phyloP scores from a whole-genome alignment of 2,329 filamentous ascomycete species.

The Pseudocercospora macadamiae region DNA sequence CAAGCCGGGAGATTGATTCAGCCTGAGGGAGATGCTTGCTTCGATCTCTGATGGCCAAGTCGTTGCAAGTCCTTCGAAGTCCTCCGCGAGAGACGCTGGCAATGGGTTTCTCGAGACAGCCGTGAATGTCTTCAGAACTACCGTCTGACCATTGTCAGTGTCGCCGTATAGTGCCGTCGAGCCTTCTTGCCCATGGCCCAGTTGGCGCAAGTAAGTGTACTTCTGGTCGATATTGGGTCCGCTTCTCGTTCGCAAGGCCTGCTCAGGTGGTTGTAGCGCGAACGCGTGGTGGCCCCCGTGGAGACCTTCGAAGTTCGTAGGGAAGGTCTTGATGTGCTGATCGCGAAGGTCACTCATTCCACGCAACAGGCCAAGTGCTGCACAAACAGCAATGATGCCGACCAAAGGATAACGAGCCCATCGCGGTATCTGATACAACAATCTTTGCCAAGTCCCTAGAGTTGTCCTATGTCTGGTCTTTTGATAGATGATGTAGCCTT shows the following conservation, averaged over 20 bases:
- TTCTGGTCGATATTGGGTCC: slow-evolving; percentile 19
- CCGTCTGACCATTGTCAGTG: slow-evolving; percentile 4
- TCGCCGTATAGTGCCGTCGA: slow-evolving; percentile 21
- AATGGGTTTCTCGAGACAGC: slow-evolving; percentile 14
- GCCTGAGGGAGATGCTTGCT: slow-evolving; percentile 16
- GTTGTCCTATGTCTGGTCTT: too few relatives aligned
- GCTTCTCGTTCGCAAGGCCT: slow-evolving; percentile 12
- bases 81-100: slow-evolving; percentile 1
- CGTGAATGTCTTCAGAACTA: slow-evolving; percentile 23
- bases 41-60: slow-evolving; percentile 29
- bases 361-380: slow-evolving; percentile 12
- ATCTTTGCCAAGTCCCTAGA: slow-evolving; percentile 12
- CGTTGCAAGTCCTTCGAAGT: slow-evolving; percentile 13
- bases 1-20: slow-evolving; percentile 1
- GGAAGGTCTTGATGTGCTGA: slow-evolving; percentile 17
- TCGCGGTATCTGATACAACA: slow-evolving; percentile 8
- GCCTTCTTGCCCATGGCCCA: slow-evolving; percentile 25
- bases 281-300: neutral
- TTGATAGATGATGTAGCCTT: neutral
- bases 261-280: neutral
- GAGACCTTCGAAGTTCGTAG: slow-evolving; percentile 21
- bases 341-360: slow-evolving; percentile 19
- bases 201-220: slow-evolving; percentile 16
- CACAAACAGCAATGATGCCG: slow-evolving; percentile 8
- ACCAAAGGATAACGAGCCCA: slow-evolving; percentile 5